Evolutionary conservation across 2,329 filamentous ascomycete genomes (phyloP), one percentile per base, ranked within the genome.

Genomic region (Colletotrichum truncatum): DNA sequence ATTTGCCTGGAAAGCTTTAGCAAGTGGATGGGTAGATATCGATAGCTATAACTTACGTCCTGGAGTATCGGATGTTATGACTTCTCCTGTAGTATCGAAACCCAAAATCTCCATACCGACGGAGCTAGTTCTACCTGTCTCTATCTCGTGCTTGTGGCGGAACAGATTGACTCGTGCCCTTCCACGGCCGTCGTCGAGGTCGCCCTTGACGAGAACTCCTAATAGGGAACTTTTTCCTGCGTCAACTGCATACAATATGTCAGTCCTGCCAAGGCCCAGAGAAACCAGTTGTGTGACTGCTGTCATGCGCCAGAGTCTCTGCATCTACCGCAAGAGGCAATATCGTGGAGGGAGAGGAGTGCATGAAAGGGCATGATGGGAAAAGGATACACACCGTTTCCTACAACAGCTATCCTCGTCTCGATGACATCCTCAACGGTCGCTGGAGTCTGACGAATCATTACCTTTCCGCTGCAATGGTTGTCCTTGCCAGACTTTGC

Each of bases 21-120:
- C 11, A 2, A 7, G 28, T 3, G 14, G 4, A 12, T 3, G 6
- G 8, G n/a, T 8, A 11, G 14, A 10, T 3, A n/a, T 6, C 23
- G 8, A 11, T 12, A 12, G 14, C 9, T 9, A 7, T 25, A 16
- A 77, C 80, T 91, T 93, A 76, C 96, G 88, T 1, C 94, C 95
- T 2, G 94, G 92, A 0, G 91, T 91, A 64, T 91, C 91, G 38
- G 93, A 95, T 14, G 89, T 88, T 14, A 98, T 87, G 26, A 97
- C 91, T 25, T 94, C 88, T 26, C 96, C 95, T 59, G 87, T 86
- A 53, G 91, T 93, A 77, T 98, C 94, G 72, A 98, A 99, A 2
- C 96, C 96, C 91, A 98, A 94, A 67, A 98, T 98, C 78, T 99
- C 96, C 94, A 98, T 97, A 41, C 96, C 95, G 1, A 99, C 96